These are phyloP conservation scores for Tephrocybe sp. DNA, from an alignment of 768 basidiomycete species.

Conservation along the genomic window DNA sequence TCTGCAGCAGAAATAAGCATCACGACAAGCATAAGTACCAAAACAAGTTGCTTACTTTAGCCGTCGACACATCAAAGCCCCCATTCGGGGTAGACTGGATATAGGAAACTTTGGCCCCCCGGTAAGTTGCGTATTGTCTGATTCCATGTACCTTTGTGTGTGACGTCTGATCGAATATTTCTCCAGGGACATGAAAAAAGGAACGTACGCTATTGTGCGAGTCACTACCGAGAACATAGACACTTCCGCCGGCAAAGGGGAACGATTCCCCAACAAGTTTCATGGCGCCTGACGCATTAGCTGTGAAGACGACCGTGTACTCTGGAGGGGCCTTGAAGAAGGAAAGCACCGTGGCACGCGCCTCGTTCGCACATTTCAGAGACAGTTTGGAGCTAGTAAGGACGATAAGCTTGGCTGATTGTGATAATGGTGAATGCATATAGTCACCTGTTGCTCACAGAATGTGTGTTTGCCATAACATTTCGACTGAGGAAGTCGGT, in stretches of 20 bases:
- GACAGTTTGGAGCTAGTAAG: constrained; percentile 66
- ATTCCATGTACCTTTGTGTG: neutral
- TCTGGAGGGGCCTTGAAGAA: constrained; percentile 77
- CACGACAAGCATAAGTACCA: neutral
- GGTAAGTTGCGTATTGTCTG: constrained; percentile 19
- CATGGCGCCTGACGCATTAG: constrained; percentile 77
- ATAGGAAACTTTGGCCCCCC: constrained; percentile 61
- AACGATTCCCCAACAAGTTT: constrained; percentile 84
- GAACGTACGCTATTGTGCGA: constrained; percentile 75
- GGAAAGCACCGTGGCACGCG: constrained; percentile 68
- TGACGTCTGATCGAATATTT: neutral
- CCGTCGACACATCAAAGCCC: constrained; percentile 56
- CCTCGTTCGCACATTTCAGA: constrained; percentile 62
- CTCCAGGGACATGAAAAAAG: neutral
- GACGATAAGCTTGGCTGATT: constrained; percentile 10
- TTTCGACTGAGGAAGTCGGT: constrained; percentile 63
- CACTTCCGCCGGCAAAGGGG: constrained; percentile 59
- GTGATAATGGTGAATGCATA: constrained; percentile 27
- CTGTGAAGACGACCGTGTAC: constrained; percentile 81
- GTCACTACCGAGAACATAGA: constrained; percentile 70
- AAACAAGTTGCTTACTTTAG: constrained; percentile 48
- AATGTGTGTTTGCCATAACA: constrained; percentile 84
- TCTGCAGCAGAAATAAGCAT: constrained; percentile 36
- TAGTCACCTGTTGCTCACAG: constrained; percentile 73
- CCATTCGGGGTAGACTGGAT: constrained; percentile 63